Conservation (phyloP, 306 rosid genomes). For the Malus orientalis region DNA sequence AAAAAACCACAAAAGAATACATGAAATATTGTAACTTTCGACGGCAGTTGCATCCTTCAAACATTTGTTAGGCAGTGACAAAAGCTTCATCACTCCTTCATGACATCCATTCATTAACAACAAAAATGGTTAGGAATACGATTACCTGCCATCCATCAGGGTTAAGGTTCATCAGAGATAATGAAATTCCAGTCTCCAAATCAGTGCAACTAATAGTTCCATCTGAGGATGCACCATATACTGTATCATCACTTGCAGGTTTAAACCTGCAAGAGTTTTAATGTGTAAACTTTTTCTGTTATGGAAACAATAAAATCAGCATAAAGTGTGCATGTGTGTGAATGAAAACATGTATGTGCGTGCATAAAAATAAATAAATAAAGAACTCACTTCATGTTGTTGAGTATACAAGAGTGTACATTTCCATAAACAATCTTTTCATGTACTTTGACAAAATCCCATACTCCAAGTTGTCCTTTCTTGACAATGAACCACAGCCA, state of each 20-base stretch:
- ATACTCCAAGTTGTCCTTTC: conserved; percentile 98
- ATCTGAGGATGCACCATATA: conserved; percentile 88
- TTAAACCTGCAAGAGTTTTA: conserved; percentile 50
- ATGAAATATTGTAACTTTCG: not conserved
- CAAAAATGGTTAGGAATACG: not conserved
- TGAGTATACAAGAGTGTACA: conserved; percentile 73
- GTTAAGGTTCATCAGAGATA: conserved; percentile 56
- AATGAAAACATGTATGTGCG: not conserved
- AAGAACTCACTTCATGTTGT: conserved; percentile 70
- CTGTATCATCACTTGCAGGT: conserved; percentile 59
- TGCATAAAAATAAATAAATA: not conserved
- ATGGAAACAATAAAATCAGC: not conserved
- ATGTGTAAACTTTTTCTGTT: conserved; percentile 1
- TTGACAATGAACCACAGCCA: conserved; percentile 26
- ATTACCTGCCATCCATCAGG: conserved; percentile 91
- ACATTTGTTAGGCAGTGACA: not conserved
- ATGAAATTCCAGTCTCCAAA: conserved; percentile 80
- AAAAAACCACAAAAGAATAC: not conserved
- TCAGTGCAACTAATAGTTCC: conserved; percentile 77
- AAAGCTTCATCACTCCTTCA: not conserved
- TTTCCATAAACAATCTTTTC: conserved; percentile 77
- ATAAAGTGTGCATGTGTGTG: not conserved
- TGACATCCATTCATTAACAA: not conserved
- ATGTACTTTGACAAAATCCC: conserved; percentile 77
- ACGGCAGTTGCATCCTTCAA: not conserved